Conservation (phyloP, 1,139 yeast genomes). For the Geotrichum fermentans region DNA sequence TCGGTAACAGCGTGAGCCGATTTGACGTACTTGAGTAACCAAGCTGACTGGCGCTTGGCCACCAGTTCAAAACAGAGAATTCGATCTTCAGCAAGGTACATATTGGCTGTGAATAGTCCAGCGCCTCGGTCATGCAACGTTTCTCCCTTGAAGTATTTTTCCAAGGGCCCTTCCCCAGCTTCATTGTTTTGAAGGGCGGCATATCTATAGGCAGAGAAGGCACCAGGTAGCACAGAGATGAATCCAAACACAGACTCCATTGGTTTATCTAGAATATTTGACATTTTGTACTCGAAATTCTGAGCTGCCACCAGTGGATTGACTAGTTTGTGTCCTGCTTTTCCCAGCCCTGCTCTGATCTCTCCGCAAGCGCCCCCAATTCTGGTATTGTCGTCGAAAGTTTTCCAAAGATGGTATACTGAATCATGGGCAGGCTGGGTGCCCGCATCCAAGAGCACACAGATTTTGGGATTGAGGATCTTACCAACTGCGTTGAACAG, state of each 20-base stretch:
- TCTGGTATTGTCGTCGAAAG: conserved; percentile 58
- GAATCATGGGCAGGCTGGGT: conserved; percentile 70
- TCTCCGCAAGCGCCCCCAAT: conserved; percentile 93
- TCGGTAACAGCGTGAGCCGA: conserved; percentile 79
- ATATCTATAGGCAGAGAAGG: conserved; percentile 78
- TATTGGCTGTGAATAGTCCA: conserved; percentile 74
- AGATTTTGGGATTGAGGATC: conserved; percentile 61
- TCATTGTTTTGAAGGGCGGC: conserved; percentile 60
- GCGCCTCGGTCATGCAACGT: conserved; percentile 52
- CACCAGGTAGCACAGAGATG: conserved; percentile 79
- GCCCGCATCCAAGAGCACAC: conserved; percentile 73
- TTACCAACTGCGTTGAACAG: conserved; percentile 77
- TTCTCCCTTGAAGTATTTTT: conserved; percentile 76
- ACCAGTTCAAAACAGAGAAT: conserved; percentile 77
- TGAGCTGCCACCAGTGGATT: conserved; percentile 83
- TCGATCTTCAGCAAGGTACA: conserved; percentile 84
- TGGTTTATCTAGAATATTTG: conserved; percentile 78
- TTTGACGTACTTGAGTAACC: conserved; percentile 67
- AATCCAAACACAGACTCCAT: conserved; percentile 80
- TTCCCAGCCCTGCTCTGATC: conserved; percentile 65
- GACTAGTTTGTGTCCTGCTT: conserved; percentile 47
- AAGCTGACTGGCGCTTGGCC: conserved; percentile 58
- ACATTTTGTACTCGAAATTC: conserved; percentile 77
- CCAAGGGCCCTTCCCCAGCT: conserved; percentile 58
- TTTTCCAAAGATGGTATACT: conserved; percentile 70